Evolutionary conservation across 116 monocot species (phyloP).

Genomic region (Iris pallida): DNA sequence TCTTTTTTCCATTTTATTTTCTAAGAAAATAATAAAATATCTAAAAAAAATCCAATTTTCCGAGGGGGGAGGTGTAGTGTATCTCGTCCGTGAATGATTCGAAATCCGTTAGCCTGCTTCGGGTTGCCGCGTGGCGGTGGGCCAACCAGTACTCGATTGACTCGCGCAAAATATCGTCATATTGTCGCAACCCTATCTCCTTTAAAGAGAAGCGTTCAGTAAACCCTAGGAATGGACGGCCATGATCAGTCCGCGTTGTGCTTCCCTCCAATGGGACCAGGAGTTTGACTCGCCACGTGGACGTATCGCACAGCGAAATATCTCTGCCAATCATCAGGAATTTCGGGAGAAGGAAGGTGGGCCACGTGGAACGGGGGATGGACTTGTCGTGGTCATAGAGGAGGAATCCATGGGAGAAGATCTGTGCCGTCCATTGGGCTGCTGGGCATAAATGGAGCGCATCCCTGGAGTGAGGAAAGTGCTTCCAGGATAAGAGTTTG

Average conservation of each 20-base stretch:
- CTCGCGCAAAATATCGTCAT: background rate
- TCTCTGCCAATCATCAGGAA: too few species aligned
- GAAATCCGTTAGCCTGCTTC: conserved; percentile 3
- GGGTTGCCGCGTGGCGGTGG: conserved; percentile 30
- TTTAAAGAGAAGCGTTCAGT: background rate
- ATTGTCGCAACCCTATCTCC: background rate
- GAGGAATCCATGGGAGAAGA: too few species aligned
- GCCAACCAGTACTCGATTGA: background rate
- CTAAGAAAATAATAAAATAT: background rate
- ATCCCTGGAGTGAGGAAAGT: too few species aligned
- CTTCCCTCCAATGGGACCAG: too few species aligned
- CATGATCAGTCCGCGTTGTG: background rate
- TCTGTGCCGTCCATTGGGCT: too few species aligned
- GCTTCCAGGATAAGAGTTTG: too few species aligned
- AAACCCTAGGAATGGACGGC: background rate
- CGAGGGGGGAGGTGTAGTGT: background rate
- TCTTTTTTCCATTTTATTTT: background rate
- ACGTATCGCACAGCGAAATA: too few species aligned
- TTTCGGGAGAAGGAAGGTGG: too few species aligned
- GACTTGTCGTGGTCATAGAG: too few species aligned
- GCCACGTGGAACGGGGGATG: too few species aligned
- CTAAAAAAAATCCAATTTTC: background rate
- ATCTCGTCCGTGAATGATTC: background rate
- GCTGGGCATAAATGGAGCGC: too few species aligned
- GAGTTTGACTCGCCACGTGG: too few species aligned